phyloP scores from a whole-genome alignment of 2,329 filamentous ascomycete species.

The Leptographium lundbergii region DNA sequence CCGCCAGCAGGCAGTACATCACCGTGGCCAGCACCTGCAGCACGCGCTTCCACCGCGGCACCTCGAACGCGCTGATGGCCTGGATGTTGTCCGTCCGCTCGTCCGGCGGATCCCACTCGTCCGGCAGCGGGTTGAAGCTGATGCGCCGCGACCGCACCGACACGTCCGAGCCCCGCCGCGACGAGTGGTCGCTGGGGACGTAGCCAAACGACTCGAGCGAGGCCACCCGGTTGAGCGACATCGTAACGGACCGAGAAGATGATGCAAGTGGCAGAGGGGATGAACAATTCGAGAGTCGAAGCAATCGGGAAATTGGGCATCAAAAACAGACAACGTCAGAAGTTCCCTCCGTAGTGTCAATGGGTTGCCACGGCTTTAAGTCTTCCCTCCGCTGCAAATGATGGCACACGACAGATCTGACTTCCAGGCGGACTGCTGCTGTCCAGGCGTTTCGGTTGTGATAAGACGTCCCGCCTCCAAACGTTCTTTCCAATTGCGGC shows the following conservation, averaged over 20 bases:
- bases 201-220: slow-evolving; percentile 40
- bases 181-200: slow-evolving; percentile 23
- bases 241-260: slow-evolving; percentile 12
- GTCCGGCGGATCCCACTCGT: slow-evolving; percentile 34
- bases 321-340: no score
- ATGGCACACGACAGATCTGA: no score
- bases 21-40: slow-evolving; percentile 25
- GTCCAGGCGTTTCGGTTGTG: no score
- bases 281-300: no score
- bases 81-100: slow-evolving; percentile 28
- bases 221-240: slow-evolving; percentile 40
- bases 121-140: slow-evolving; percentile 42
- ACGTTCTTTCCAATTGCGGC: background rate
- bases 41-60: slow-evolving; percentile 42
- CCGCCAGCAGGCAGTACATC: slow-evolving; percentile 41
- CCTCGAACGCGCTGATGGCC: slow-evolving; percentile 39
- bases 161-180: slow-evolving; percentile 30
- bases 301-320: no score
- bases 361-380: no score
- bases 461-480: background rate
- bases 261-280: no score
- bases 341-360: no score
- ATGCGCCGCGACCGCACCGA: slow-evolving; percentile 36
- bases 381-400: no score
- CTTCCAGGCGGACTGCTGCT: no score